A percentile compares a stretch with the other conserved stretches of the same genome.
phyloP scores from a whole-genome alignment of 2,329 filamentous ascomycete genomes.

The Macrophomina pseudophaseolina region DNA sequence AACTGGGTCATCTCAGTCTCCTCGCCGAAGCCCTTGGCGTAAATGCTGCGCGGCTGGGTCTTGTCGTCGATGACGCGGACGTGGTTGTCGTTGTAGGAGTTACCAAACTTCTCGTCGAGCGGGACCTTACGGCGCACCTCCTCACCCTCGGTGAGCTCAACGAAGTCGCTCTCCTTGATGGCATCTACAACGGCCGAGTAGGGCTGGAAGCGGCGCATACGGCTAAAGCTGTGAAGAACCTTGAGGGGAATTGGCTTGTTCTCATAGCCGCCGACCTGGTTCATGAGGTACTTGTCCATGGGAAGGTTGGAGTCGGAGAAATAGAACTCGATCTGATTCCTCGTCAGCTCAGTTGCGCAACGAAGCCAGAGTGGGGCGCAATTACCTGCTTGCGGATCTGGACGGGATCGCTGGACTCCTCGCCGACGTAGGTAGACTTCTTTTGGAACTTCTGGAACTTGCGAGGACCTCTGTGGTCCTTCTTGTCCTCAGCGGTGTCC shows the following conservation, averaged over 20 bases:
- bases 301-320: constrained; percentile 91
- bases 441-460: constrained; percentile 13
- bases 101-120: constrained; percentile 49
- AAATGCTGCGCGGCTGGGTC: constrained; percentile 76
- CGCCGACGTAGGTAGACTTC: constrained; percentile 48
- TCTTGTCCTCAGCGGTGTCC: constrained; percentile 7
- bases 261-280: constrained; percentile 74
- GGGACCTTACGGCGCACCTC: constrained; percentile 73
- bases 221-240: constrained; percentile 84
- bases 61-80: constrained; percentile 65
- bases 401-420: constrained; percentile 75
- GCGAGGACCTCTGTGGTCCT: constrained; percentile 29
- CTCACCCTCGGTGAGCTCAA: constrained; percentile 71
- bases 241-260: constrained; percentile 83
- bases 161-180: constrained; percentile 74
- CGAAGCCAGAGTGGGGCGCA: background rate
- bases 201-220: constrained; percentile 94
- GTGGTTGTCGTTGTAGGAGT: constrained; percentile 58
- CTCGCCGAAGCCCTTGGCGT: constrained; percentile 91
- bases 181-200: constrained; percentile 83
- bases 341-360: constrained; percentile 29
- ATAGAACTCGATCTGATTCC: constrained; percentile 86
- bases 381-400: constrained; percentile 82
- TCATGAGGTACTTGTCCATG: constrained; percentile 85
- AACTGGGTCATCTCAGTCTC: constrained; percentile 87